These are phyloP conservation scores for Psophocarpus tetragonolobus DNA, from an alignment of 306 rosid species.

Conservation along the genomic window DNA sequence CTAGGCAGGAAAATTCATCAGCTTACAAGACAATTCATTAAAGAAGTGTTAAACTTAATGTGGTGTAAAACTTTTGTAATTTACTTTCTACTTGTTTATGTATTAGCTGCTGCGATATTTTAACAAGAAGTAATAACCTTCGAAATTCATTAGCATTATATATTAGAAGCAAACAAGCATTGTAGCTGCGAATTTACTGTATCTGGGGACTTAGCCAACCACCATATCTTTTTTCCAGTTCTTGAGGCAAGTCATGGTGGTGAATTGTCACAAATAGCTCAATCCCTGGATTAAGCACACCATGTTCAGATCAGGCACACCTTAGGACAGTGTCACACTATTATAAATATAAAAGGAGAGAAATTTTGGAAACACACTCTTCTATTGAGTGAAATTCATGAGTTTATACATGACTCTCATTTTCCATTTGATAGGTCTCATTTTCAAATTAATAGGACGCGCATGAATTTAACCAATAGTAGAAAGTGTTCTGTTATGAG, in stretches of 20 bases:
- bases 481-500: no score
- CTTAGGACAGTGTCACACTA: neutral
- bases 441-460: no score
- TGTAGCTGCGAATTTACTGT: conserved; percentile 39
- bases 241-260: conserved; percentile 57
- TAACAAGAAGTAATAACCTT: neutral
- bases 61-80: no score
- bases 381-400: no score
- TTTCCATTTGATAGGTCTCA: no score
- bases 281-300: conserved; percentile 47
- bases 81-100: no score
- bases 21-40: neutral
- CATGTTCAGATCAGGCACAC: conserved; percentile 22
- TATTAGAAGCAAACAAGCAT: neutral
- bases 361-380: neutral
- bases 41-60: neutral
- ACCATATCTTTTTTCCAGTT: conserved; percentile 54
- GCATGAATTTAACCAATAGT: no score
- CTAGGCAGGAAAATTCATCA: neutral
- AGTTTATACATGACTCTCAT: no score
- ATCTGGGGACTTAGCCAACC: conserved; percentile 61
- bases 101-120: no score
- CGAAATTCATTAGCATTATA: neutral
- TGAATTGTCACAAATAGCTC: conserved; percentile 61
- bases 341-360: neutral